phyloP scores from a whole-genome alignment of 345 rosid genomes.

The Citrus sp. region DNA sequence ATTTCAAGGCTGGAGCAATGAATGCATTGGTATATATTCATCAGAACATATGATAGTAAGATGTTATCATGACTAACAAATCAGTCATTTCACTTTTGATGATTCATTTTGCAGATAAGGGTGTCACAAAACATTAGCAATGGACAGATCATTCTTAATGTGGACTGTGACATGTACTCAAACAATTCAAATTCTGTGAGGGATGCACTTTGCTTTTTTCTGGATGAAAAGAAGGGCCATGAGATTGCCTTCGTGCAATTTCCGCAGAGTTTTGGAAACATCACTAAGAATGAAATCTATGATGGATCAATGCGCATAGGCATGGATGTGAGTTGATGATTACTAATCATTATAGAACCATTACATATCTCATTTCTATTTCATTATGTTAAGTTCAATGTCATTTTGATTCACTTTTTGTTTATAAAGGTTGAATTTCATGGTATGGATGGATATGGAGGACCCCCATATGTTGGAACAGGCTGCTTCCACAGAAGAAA shows the following conservation, averaged over 20 bases:
- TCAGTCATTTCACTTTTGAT: not conserved
- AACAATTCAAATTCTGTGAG: slow-evolving; percentile 48
- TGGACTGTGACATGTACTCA: slow-evolving; percentile 88
- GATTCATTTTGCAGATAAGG: slow-evolving; percentile 45
- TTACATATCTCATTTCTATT: not conserved
- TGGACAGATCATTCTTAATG: slow-evolving; percentile 51
- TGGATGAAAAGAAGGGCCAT: slow-evolving; percentile 61
- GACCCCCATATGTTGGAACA: slow-evolving; percentile 61
- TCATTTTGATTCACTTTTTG: not conserved
- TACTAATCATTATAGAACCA: not conserved
- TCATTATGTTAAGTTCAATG: not conserved
- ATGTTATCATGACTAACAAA: not conserved
- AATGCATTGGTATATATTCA: slow-evolving; percentile 58
- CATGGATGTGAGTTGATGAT: slow-evolving; percentile 23
- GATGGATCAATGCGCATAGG: slow-evolving; percentile 17
- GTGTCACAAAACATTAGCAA: slow-evolving; percentile 61
- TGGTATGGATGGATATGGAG: slow-evolving; percentile 70
- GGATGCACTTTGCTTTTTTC: slow-evolving; percentile 83
- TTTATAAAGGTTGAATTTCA: slow-evolving; percentile 53
- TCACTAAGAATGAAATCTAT: slow-evolving; percentile 58
- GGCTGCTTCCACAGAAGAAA: slow-evolving; percentile 90
- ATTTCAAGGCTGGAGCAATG: slow-evolving; percentile 91
- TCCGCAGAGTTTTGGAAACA: slow-evolving; percentile 50
- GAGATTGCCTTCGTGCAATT: slow-evolving; percentile 73
- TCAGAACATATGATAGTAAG: not conserved